Conservation (phyloP, 2,329 filamentous ascomycete species). For the Seiridium unicorne region DNA sequence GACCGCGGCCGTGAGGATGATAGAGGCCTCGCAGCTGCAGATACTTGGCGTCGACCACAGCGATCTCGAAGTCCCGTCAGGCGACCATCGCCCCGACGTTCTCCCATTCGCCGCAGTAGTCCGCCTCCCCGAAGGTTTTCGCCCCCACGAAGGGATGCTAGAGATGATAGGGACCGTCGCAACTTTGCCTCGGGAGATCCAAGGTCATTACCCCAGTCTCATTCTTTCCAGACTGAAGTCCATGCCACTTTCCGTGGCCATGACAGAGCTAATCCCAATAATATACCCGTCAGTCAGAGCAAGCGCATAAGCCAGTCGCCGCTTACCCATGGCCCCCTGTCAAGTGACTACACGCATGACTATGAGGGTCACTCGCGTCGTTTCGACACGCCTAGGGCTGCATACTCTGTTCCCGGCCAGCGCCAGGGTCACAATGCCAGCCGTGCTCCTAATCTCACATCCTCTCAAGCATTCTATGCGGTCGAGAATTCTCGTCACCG, state of each 20-base stretch:
- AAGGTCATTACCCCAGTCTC: conserved; percentile 8
- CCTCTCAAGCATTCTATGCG: not conserved
- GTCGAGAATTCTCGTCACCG: not conserved
- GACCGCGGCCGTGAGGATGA: conserved; percentile 18
- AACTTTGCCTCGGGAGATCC: conserved; percentile 3
- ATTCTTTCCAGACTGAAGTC: not conserved
- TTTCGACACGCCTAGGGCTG: not conserved
- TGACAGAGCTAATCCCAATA: conserved; percentile 4
- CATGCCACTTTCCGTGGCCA: not conserved
- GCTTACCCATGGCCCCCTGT: not conserved
- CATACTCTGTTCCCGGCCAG: not conserved
- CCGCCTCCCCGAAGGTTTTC: conserved; percentile 30
- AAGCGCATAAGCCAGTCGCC: conserved; percentile 1
- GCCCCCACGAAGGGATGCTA: conserved; percentile 34
- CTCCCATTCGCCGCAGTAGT: conserved; percentile 15
- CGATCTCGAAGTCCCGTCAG: conserved; percentile 36
- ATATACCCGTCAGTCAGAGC: not conserved
- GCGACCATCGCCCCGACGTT: conserved; percentile 33
- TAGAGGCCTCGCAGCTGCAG: conserved; percentile 14
- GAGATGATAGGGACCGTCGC: conserved; percentile 34
- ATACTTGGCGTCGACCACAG: conserved; percentile 37
- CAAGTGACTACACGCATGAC: conserved; percentile 1
- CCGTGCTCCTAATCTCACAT: not conserved
- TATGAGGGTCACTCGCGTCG: not conserved
- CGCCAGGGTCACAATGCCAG: not conserved